Percentiles rank a stretch among this genome's conserved stretches.
Conservation (phyloP, 2,329 filamentous ascomycete species). For the Colletotrichum cordylinicola region DNA sequence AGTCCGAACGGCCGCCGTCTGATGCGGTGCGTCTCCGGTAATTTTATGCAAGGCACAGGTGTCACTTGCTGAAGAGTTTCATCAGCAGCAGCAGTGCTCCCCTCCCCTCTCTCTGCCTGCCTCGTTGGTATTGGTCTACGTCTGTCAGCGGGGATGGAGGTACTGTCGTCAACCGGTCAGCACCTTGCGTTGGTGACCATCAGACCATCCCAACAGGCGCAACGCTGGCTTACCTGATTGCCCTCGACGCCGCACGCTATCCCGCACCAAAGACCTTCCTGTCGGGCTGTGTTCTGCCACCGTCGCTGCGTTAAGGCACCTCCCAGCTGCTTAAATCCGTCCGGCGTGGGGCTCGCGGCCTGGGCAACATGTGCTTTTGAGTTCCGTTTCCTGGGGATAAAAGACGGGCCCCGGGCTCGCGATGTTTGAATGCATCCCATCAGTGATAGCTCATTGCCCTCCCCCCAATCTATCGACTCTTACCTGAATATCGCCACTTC, state of each 20-base stretch:
- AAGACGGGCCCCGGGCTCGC: background rate
- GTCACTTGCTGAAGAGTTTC: background rate
- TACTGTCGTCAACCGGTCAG: background rate
- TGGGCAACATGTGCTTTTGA: background rate
- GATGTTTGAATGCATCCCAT: background rate
- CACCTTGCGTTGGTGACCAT: background rate
- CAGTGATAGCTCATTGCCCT: background rate
- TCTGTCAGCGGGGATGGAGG: background rate
- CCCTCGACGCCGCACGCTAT: background rate
- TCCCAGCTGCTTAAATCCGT: background rate
- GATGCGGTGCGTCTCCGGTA: background rate
- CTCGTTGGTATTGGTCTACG: background rate
- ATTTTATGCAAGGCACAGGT: slow-evolving; percentile 9
- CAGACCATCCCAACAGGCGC: background rate
- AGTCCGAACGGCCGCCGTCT: background rate
- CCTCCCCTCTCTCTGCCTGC: background rate
- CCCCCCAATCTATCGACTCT: background rate
- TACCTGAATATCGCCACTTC: background rate
- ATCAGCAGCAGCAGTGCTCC: background rate
- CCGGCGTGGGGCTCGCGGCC: background rate
- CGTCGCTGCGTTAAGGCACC: background rate
- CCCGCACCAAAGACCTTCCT: background rate
- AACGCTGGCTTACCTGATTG: background rate
- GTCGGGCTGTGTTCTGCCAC: background rate
- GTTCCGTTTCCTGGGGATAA: background rate